Evolutionary conservation across 257 asterid genomes (phyloP), one percentile per base, ranked within the genome.

Genomic region (Datura wrightii): DNA sequence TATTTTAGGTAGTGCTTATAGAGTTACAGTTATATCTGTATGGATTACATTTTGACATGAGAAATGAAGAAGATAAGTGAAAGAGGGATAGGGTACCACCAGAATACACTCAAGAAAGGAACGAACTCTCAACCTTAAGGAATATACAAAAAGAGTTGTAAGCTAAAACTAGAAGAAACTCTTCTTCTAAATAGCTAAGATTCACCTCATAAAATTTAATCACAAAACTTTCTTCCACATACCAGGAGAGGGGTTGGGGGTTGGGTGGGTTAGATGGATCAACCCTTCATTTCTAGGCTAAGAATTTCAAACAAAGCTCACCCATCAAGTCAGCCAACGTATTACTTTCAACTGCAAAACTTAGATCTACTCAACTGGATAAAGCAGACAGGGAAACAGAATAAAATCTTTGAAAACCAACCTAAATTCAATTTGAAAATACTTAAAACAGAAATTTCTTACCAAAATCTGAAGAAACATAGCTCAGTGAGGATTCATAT

Each of bases 121-220:
- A 50, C 2, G 3, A 7, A 50, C 62, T 76, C 31, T 2, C 62
- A 62, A 76, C 62, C 44, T 50, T 2, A 50, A 76, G 80, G 82
- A 50, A 50, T 76, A 50, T 7, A 14, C 44, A 54, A 52, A 31
- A 76, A 36, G 58, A 50, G 24, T 34, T 52, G 46, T 13, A 44
- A 76, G 82, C 31, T 52, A 34, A 78, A 76, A 78, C 14, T 78
- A 15, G 82, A 31, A 50, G 63, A 78, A 50, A 13, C 24, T 24
- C 80, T 46, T 72, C 63, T 34, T 31, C 62, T 76, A 52, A 76
- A 24, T 76, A 50, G 62, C 60, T 50, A 76, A 78, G 62, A 52
- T 31, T 36, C 62, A 76, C 48, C 48, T 76, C 15, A 24, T 50
- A 50, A 31, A 76, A 24, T 50, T 24, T 60, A 76, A 50, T 76